Evolutionary conservation across 768 basidiomycete species (phyloP).

Genomic region (Boletus rubescentipes): DNA sequence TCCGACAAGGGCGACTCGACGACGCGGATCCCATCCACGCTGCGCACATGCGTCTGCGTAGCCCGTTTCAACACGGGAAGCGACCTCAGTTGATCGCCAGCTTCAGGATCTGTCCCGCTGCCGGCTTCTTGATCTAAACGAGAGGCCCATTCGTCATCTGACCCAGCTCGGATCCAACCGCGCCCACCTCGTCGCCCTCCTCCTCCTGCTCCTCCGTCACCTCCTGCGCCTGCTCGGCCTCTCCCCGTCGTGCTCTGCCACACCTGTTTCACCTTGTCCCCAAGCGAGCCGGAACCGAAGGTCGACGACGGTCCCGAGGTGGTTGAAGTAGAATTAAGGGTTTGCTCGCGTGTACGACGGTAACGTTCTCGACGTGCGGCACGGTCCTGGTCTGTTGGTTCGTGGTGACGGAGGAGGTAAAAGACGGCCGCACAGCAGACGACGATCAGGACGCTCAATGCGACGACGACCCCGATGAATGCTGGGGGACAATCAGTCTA

Average conservation of each 20-base stretch:
- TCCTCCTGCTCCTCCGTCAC: constrained; percentile 9
- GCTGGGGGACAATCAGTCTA: constrained; percentile 29
- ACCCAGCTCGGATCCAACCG: constrained; percentile 54
- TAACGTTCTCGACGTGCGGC: constrained; percentile 33
- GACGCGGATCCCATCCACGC: constrained; percentile 1
- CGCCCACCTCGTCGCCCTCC: constrained; percentile 28
- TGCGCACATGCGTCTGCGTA: background rate
- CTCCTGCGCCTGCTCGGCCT: background rate
- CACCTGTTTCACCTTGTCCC: constrained; percentile 26
- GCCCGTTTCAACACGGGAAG: constrained; percentile 2
- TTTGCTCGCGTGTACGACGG: constrained; percentile 27
- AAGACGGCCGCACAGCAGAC: constrained; percentile 52
- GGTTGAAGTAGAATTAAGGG: constrained; percentile 13
- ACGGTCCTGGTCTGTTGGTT: constrained; percentile 42
- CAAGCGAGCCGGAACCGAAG: constrained; percentile 22
- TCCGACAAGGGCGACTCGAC: constrained; percentile 32
- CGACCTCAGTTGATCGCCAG: background rate
- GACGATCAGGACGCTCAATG: constrained; percentile 53
- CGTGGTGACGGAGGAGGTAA: constrained; percentile 54
- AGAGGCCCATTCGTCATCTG: constrained; percentile 48
- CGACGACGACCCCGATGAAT: constrained; percentile 62
- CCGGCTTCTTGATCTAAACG: constrained; percentile 24
- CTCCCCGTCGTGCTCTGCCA: constrained; percentile 21
- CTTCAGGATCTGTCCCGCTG: background rate
- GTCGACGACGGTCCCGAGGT: constrained; percentile 6